Evolutionary conservation across 768 basidiomycete genomes (phyloP).

Genomic region (Macrolepiota dolichaula): DNA sequence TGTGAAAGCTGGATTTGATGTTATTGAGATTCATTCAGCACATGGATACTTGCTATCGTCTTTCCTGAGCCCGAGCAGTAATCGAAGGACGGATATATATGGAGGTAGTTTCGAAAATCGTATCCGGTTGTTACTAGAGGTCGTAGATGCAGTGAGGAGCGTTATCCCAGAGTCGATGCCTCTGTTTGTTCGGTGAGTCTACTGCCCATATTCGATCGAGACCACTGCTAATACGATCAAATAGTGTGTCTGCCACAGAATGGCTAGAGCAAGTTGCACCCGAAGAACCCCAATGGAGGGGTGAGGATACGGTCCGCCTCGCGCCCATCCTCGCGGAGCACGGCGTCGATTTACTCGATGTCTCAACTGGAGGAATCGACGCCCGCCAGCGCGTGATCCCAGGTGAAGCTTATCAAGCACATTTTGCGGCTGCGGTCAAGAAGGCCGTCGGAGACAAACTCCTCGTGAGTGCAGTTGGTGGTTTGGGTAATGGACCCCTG

Average conservation of each 20-base stretch:
- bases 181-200: constrained; percentile 60
- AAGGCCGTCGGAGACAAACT: constrained; percentile 33
- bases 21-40: constrained; percentile 60
- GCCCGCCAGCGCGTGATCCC: constrained; percentile 33
- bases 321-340: constrained; percentile 54
- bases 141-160: constrained; percentile 60
- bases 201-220: too few species aligned
- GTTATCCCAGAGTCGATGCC: constrained; percentile 62
- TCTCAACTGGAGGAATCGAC: constrained; percentile 62
- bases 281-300: constrained; percentile 61
- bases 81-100: constrained; percentile 66
- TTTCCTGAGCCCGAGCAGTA: constrained; percentile 59
- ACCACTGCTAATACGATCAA: not conserved
- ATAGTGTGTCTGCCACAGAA: constrained; percentile 67
- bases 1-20: constrained; percentile 57
- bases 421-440: constrained; percentile 52
- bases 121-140: constrained; percentile 55
- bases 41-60: constrained; percentile 58
- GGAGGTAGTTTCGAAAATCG: constrained; percentile 74
- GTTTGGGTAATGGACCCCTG: constrained; percentile 50
- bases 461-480: constrained; percentile 48
- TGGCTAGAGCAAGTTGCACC: constrained; percentile 62
- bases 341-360: constrained; percentile 76
- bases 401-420: constrained; percentile 50
- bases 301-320: constrained; percentile 64